Evolutionary conservation across 192 early-diverging fungal genomes (phyloP).

Genomic region (Geranomyces variabilis): DNA sequence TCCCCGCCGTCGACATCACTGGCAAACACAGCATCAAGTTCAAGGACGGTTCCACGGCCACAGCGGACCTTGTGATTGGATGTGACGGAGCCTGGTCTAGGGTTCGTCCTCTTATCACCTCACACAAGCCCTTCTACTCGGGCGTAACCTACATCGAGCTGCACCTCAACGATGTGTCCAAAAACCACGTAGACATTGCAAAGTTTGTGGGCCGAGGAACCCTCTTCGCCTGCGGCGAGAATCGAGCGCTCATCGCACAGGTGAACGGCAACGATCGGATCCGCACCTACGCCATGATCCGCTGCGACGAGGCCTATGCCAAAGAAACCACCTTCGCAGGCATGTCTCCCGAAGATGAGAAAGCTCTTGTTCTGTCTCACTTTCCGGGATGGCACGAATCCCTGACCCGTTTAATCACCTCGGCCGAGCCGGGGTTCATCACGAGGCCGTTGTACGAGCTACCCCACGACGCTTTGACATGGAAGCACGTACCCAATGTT

Average conservation of each 20-base stretch:
- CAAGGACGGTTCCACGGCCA: constrained; percentile 27
- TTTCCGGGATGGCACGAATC: no score
- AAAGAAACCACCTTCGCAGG: background rate
- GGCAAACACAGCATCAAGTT: constrained; percentile 27
- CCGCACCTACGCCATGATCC: constrained; percentile 10
- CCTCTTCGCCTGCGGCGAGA: constrained; percentile 37
- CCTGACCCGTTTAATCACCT: no score
- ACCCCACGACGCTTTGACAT: no score
- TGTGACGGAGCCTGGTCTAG: constrained; percentile 62
- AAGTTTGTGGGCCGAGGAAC: constrained; percentile 43
- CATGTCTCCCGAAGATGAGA: background rate
- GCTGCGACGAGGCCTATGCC: background rate
- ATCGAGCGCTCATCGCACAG: constrained; percentile 41
- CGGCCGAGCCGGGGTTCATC: no score
- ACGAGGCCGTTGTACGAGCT: no score
- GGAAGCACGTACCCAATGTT: no score
- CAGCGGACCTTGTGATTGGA: constrained; percentile 50
- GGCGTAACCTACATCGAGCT: constrained; percentile 51
- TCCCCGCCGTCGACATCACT: background rate
- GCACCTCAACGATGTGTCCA: constrained; percentile 38
- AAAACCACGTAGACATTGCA: constrained; percentile 26
- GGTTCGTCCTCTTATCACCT: constrained; percentile 43
- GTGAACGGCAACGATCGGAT: constrained; percentile 16
- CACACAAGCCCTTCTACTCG: constrained; percentile 45
- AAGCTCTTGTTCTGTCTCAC: background rate